Evolutionary conservation across 2,329 filamentous ascomycete species (phyloP), one percentile per base, ranked within the genome.

Genomic region (Neonectria sp.): DNA sequence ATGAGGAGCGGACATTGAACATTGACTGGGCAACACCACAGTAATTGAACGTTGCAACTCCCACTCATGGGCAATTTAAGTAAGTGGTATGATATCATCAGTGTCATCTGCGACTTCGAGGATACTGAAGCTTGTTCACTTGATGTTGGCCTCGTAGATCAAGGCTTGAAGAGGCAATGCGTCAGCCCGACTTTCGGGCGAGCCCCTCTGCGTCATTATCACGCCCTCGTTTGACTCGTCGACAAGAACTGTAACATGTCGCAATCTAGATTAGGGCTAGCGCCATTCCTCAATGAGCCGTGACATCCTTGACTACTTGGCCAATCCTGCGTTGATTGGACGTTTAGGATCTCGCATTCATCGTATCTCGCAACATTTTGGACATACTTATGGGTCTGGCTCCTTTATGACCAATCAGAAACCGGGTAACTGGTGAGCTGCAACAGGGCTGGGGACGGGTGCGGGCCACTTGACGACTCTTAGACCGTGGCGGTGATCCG

Each of bases 281-380:
- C 46, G 43, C 45, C 4, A 8, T 2, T 9, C 8, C 3, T 24
- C 45, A 9, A n/a, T 2, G 13, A n/a, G 8, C 43, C 17, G n/a
- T 52, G 43, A 55, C 31, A 53, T 24, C 40, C n/a, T 12, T 21
- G 40, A 21, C 51, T 45, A 51, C 27, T 27, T 51, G 68, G 51
- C 35, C 24, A 25, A n/a, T 21, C 6, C 43, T 52, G 64, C 65
- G 49, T 64, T 72, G 37, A 67, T 74, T 70, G 68, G 71, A 9
- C 21, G 21, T 62, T 51, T 53, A 46, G 48, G 60, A 61, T 71
- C 69, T 78, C 76, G 76, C 74, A 71, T 76, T 76, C 74, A 59
- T 78, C 76, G 76, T 78, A 77, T 78, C 76, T 59, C 59, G 48
- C 63, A 27, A 25, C 15, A 43, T 31, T 61, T 37, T 35, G 35